Evolutionary conservation across 164 flowering plant species (phyloP), one percentile per base, ranked within the genome.

Genomic region (Aristolochia californica): DNA sequence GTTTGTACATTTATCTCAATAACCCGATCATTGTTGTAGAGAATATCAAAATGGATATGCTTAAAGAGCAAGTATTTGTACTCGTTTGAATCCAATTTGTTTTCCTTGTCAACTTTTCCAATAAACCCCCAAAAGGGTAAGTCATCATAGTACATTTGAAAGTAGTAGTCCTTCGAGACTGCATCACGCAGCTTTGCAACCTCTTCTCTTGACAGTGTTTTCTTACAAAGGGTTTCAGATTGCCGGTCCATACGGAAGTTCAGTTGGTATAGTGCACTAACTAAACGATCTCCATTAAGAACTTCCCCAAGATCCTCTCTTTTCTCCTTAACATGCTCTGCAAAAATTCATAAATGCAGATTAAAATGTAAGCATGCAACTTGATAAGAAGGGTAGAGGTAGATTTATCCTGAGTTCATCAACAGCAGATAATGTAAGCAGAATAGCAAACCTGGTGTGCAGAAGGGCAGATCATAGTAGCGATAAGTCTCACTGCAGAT

Each of bases 141-240:
- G 57, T 68, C 71, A 28, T 68, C 71, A 68, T 68, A 68, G 48
- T 68, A 68, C 71, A 68, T 68, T 49, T 68, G 67, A 40, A 68
- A 68, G 67, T 68, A 68, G 59, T 68, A 68, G 61, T 68, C 71
- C 50, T 68, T 68, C 7, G 21, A 2, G 43, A 68, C 67, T 5
- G 71, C 71, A 25, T 53, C 58, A 23, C 67, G 34, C 2, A 68
- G 53, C 47, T 48, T 49, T 11, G 57, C 60, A 23, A 59, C 68
- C 1, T 68, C 67, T 38, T 63, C 68, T 47, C 40, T 59, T 11
- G 71, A 45, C 10, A 68, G 45, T 27, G 52, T 68, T 43, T 63
- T 68, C 62, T 55, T 63, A 28, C 71, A 68, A 12, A 68, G 45
- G 18, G 48, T 17, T 21, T 58, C 64, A 15, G 68, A 58, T 8